Percentiles rank a stretch among this genome's conserved stretches.
These are phyloP conservation scores for Kalanchoe fedtschenkoi DNA, from an alignment of 164 flowering plant species.

Conservation along the genomic window DNA sequence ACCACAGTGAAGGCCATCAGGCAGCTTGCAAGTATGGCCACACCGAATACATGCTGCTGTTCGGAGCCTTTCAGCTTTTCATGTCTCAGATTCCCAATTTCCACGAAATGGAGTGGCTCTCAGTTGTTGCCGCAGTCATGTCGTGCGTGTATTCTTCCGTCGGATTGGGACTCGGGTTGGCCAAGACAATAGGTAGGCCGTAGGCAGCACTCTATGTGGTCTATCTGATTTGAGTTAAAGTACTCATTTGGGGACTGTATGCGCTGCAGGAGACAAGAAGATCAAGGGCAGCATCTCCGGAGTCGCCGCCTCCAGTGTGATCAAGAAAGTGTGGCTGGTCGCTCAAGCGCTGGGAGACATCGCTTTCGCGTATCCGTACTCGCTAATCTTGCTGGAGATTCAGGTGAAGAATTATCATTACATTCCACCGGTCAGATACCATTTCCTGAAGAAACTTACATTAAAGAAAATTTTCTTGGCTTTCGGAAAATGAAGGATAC, in stretches of 20 bases:
- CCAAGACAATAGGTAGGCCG: conserved; percentile 42
- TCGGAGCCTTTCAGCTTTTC: conserved; percentile 32
- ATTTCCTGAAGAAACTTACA: too few relatives aligned
- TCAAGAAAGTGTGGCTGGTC: conserved; percentile 23
- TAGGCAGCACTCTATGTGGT: not conserved
- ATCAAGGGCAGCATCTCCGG: conserved; percentile 35
- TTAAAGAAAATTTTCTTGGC: too few relatives aligned
- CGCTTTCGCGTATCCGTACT: conserved; percentile 33
- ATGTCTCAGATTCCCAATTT: conserved; percentile 43
- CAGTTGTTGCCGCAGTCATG: conserved; percentile 47
- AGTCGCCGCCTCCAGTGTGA: conserved; percentile 12
- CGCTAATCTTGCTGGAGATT: conserved; percentile 22
- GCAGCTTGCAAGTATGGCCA: conserved; percentile 25
- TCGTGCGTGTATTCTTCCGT: conserved; percentile 54
- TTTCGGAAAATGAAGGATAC: too few relatives aligned
- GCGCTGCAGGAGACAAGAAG: conserved; percentile 26
- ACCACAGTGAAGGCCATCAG: conserved; percentile 33
- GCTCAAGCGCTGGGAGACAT: conserved; percentile 38
- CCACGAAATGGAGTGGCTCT: conserved; percentile 37
- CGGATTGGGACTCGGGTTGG: conserved; percentile 45
- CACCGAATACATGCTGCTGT: conserved; percentile 24
- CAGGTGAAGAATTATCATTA: too few relatives aligned
- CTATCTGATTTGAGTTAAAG: not conserved
- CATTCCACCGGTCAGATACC: too few relatives aligned
- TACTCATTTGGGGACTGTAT: not conserved